phyloP scores from a whole-genome alignment of 2,329 filamentous ascomycete genomes.

The Juglanconis oblonga region DNA sequence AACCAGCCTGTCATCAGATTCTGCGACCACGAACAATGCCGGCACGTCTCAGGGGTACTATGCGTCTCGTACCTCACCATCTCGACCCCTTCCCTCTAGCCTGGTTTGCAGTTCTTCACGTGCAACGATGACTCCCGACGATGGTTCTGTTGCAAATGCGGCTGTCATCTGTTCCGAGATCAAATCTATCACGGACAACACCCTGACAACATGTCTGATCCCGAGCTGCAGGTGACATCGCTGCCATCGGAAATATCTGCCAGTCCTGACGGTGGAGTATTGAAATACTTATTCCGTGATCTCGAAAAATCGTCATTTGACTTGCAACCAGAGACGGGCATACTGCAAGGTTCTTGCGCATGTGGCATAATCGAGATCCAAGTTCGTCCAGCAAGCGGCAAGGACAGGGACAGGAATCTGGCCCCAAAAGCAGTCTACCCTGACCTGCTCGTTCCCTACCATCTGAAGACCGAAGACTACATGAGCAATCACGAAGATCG shows the following conservation, averaged over 20 bases:
- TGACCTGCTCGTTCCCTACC: constrained; percentile 49
- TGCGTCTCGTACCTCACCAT: constrained; percentile 37
- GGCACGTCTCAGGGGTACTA: constrained; percentile 32
- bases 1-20: constrained; percentile 12
- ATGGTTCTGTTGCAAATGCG: constrained; percentile 39
- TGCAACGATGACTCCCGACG: constrained; percentile 18
- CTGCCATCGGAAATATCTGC: background rate
- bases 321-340: no score
- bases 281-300: constrained; percentile 48
- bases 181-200: background rate
- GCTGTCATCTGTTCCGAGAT: constrained; percentile 37
- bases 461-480: constrained; percentile 28
- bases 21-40: constrained; percentile 28
- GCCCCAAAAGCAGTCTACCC: constrained; percentile 45
- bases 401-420: constrained; percentile 25
- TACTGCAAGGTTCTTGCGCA: background rate
- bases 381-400: constrained; percentile 44
- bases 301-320: no score
- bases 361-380: background rate
- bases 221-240: background rate
- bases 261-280: constrained; percentile 36
- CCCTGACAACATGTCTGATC: background rate
- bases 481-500: constrained; percentile 41
- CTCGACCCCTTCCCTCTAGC: constrained; percentile 10
- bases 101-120: constrained; percentile 7